Evolutionary conservation across 2,329 filamentous ascomycete species (phyloP), one percentile per base, ranked within the genome.

Genomic region (Colletotrichum aenigma): DNA sequence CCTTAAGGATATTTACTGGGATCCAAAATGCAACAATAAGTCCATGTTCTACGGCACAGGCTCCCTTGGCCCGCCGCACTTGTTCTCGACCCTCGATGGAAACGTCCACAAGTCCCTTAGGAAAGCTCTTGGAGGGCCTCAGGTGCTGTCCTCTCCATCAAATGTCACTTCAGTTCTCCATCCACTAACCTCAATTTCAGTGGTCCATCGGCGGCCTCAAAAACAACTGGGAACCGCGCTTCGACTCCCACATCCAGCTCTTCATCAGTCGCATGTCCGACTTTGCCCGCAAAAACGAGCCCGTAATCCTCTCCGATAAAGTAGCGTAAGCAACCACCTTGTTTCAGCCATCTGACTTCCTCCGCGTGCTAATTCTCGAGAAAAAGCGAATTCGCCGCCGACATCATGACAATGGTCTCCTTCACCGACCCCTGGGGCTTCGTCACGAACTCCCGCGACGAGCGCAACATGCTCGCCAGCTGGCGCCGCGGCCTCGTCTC

Each of bases 381-480:
- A 9, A n/a, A 18, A n/a, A 48, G 36, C 9, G 65, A 73, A 28
- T 73, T 73, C 58, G 71, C 71, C 16, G 71, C 71, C 56, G 71
- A 73, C 32, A 69, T 73, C 56, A 73, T 73, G 71, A 69, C 71
- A 8, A 43, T 73, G 10, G 71, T 73, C 21, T 73, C 36, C 26
- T 73, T 73, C 58, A 69, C 71, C 18, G 66, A 69, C 4, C 28
- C 71, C 13, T 73, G 65, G 71, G 71, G 71, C 18, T 73, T 73
- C 32, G 71, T 73, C 18, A n/a, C 30, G 13, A 69, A 69, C 65
- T 64, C 65, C 38, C 65, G 71, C 21, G 71, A 73, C 18, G 71
- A 73, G 58, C 71, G 71, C 32, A 28, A 64, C 30, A 69, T 73
- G 30, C 71, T 73, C 36, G 21, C 30, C 13, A 73, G 71, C 66